Conservation (phyloP, 1,284 basidiomycete species). For the Leucoagaricus sp. region DNA sequence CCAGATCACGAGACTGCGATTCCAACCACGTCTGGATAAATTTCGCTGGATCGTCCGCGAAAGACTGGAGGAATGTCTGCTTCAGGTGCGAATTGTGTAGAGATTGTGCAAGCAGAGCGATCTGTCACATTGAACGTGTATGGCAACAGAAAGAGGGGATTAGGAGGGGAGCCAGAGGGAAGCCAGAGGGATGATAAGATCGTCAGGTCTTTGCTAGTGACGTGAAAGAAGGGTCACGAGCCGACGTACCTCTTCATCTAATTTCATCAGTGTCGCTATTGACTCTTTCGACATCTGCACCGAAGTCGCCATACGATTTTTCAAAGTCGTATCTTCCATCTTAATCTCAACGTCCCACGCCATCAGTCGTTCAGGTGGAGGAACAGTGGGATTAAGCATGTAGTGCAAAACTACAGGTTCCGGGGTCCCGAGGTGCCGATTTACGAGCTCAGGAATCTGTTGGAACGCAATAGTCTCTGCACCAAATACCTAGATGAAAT, state of each 20-base stretch:
- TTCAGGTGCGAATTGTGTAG: constrained; percentile 87
- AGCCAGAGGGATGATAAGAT: not conserved
- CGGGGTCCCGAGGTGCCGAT: constrained; percentile 76
- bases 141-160: not conserved
- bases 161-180: not conserved
- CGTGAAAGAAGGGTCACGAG: not conserved
- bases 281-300: constrained; percentile 74
- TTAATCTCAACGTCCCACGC: constrained; percentile 92
- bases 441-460: constrained; percentile 85
- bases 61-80: constrained; percentile 83
- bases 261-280: constrained; percentile 64
- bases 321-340: constrained; percentile 79
- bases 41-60: constrained; percentile 76
- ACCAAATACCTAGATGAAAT: constrained; percentile 59
- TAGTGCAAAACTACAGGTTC: constrained; percentile 90
- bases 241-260: constrained; percentile 81
- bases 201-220: too few species aligned
- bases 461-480: constrained; percentile 73
- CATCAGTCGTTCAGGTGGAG: constrained; percentile 61
- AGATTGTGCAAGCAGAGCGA: constrained; percentile 78
- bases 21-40: constrained; percentile 92
- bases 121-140: too few species aligned
- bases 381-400: constrained; percentile 57
- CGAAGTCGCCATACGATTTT: constrained; percentile 78
- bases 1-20: constrained; percentile 89